These are phyloP conservation scores for Cenococcum geophilum DNA, from an alignment of 495 filamentous ascomycete species.

Conservation along the genomic window DNA sequence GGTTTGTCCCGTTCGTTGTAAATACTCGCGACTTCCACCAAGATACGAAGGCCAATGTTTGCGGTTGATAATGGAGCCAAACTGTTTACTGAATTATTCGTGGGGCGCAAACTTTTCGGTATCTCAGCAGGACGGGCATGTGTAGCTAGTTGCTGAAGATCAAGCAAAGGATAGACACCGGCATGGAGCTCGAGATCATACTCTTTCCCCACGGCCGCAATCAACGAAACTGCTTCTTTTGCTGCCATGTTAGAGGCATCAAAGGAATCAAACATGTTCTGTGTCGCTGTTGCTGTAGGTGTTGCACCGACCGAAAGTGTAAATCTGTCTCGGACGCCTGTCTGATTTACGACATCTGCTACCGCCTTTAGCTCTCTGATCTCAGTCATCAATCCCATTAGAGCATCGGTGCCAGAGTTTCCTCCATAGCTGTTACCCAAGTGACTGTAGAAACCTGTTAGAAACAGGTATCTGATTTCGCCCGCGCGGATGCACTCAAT, in stretches of 20 bases:
- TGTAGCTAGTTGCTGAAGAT: constrained; percentile 77
- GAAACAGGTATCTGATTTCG: constrained; percentile 27
- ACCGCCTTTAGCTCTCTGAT: constrained; percentile 53
- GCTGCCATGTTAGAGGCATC: constrained; percentile 18
- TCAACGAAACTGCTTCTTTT: constrained; percentile 26
- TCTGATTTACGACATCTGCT: constrained; percentile 26
- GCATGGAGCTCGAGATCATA: constrained; percentile 63
- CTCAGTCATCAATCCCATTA: constrained; percentile 55
- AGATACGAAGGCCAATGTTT: constrained; percentile 61
- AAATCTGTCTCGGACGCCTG: constrained; percentile 38
- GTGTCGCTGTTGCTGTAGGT: constrained; percentile 61
- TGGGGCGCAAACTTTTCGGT: neutral
- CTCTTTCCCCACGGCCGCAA: constrained; percentile 33
- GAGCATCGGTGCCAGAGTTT: constrained; percentile 48
- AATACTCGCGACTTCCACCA: constrained; percentile 66
- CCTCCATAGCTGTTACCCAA: constrained; percentile 65
- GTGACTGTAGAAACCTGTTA: constrained; percentile 73
- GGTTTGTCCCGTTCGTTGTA: constrained; percentile 56
- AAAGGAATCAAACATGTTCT: constrained; percentile 39
- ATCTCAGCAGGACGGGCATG: constrained; percentile 32
- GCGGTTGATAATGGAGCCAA: constrained; percentile 38
- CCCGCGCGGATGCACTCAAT: constrained; percentile 41
- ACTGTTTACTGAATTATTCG: constrained; percentile 11
- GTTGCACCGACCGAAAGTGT: constrained; percentile 74
- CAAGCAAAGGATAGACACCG: constrained; percentile 66